Evolutionary conservation across 2,329 filamentous ascomycete species (phyloP), one percentile per base, ranked within the genome.

Genomic region (Neophaeococcomyces aloes): DNA sequence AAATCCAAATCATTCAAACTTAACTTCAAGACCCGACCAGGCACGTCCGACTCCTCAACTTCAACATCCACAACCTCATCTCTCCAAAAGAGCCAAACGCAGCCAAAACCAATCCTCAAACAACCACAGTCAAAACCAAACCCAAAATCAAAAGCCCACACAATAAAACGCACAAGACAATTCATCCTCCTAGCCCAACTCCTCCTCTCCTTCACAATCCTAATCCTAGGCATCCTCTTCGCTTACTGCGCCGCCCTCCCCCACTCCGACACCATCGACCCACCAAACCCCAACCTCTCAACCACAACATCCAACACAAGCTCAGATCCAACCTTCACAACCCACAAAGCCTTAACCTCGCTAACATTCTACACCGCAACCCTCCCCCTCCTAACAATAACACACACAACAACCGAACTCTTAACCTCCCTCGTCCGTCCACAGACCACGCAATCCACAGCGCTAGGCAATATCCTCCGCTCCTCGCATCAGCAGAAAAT

Each of bases 181-280:
- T 42, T 21, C 30, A 35, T 49, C n/a, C 34, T 51, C 11, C 49
- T 51, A 7, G 37, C 48, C 14, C 42, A 50, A 15, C 40, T 55
- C 21, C 37, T 50, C 23, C 15, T 51, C 15, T 33, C 45, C n/a
- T 55, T 55, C 46, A 51, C 49, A 23, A 50, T 46, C 5, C 25
- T 53, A 25, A 48, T 55, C 45, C 49, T 55, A 4, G 47, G 41
- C 2, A 38, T 43, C 34, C 52, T 55, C 40, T 55, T 52, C 36
- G 51, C 51, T 3, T 55, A 55, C 46, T 55, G 53, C 38, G 48
- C 53, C 2, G 49, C 53, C 7, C 50, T 51, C 27, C 53, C 51
- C 14, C 49, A 53, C 38, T 53, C 51, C 2, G 42, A 50, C 17
- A 52, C 46, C 27, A 44, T 45, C 4, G n/a, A 38, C 43, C 42